A percentile compares a stretch with the other conserved stretches of the same genome.
Evolutionary conservation across 78 protist genomes (phyloP).

Genomic region (Blattamonas nauphoetae): DNA sequence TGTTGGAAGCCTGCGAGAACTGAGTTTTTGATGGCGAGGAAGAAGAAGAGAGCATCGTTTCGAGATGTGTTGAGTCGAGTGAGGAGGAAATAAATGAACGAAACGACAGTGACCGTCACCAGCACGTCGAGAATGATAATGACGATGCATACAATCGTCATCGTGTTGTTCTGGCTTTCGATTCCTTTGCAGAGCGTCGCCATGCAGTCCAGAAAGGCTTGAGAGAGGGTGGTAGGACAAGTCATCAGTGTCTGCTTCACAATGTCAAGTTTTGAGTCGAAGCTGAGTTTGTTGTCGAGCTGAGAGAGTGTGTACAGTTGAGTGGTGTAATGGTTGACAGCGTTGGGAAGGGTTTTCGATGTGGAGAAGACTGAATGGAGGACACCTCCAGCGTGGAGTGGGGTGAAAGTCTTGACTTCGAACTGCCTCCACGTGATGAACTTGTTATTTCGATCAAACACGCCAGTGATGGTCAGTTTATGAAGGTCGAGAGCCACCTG

Average conservation of each 20-base stretch:
- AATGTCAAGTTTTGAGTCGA: neutral
- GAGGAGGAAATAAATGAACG: neutral
- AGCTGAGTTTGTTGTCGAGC: neutral
- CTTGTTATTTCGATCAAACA: neutral
- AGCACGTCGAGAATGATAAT: neutral
- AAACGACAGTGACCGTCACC: neutral
- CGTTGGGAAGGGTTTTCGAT: neutral
- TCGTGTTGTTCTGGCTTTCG: neutral
- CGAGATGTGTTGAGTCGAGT: neutral
- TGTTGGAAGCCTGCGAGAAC: neutral
- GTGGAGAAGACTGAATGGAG: neutral
- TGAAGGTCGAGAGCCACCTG: neutral
- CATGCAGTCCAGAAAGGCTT: neutral
- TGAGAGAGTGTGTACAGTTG: neutral
- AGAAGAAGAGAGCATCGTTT: neutral
- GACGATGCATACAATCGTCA: neutral
- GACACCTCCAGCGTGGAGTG: neutral
- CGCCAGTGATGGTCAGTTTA: neutral
- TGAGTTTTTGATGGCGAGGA: neutral
- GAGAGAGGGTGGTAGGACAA: neutral
- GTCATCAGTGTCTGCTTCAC: neutral
- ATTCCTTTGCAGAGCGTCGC: neutral
- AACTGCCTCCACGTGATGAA: neutral
- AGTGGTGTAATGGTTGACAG: neutral
- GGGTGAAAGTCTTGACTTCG: neutral